Base-by-base conservation (phyloP, 2,329 filamentous ascomycete genomes). In the Scolecobasidium constrictum region DNA sequence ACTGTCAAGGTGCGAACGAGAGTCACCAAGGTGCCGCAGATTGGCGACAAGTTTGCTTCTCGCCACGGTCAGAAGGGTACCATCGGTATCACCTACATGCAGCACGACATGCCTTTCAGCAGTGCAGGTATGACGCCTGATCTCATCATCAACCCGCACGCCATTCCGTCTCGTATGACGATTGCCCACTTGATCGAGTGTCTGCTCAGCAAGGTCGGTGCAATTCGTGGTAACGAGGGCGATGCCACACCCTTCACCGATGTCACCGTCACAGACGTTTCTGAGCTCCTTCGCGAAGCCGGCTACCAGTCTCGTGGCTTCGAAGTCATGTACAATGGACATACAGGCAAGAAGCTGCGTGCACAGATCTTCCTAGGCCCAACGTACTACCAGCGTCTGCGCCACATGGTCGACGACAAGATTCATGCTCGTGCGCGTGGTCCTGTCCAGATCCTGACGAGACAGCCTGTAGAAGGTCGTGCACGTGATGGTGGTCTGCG, bases 171-270 rank as follows among this genome's bases (percentile, higher is more conserved):
- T 43, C 92, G 92, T 77, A 98, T 98, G 92, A 98, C 93, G 3
- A 98, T 98, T 79, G 92, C 92, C 55, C 92, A 98, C 73, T 88
- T 98, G 77, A 94, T 98, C 61, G 92, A 98, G 71, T 98, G 92
- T 74, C 75, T 96, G 53, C 76, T 98, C 44, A 94, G 86, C 61
- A 98, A 98, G 63, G 92, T 98, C 26, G 86, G 87, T 1, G 85
- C 92, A 2, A 73, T 98, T 17, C 85, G 88, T 63, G 93, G 92
- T 35, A 85, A 87, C 64, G 92, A 98, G 67, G 93, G 92, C 54
- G 93, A 98, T 56, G 92, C 92, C 1, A 98, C 92, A 1, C 92
- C 93, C 0, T 98, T 98, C 61, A 96, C 92, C 7, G 90, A 95
- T 53, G 87, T 98, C 48, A 98, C 92, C 0, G 90, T 98, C 47